These are phyloP conservation scores for Sisymbrium altissimum DNA, from an alignment of 345 rosid species.

Conservation along the genomic window DNA sequence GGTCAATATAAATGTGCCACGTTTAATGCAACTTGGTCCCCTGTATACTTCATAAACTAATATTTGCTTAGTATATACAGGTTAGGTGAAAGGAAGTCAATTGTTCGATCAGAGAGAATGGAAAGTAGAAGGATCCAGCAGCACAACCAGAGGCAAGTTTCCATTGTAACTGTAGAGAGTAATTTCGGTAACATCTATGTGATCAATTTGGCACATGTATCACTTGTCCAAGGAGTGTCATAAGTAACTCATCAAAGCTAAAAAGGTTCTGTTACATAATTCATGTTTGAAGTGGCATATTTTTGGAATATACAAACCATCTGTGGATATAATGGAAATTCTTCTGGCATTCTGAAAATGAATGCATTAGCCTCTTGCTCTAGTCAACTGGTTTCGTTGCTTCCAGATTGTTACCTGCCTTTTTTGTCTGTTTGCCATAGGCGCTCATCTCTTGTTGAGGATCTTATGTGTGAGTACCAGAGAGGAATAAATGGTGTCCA, in stretches of 20 bases:
- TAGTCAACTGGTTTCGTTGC: too few species aligned
- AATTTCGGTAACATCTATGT: slow-evolving; percentile 7
- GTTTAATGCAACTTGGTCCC: slow-evolving; percentile 21
- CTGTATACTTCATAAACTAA: background rate
- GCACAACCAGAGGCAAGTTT: slow-evolving; percentile 42
- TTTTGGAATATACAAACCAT: too few species aligned
- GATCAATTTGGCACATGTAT: slow-evolving; percentile 10
- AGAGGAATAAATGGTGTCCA: slow-evolving; percentile 40
- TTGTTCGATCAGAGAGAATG: slow-evolving; percentile 84
- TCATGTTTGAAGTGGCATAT: too few species aligned
- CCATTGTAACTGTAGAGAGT: background rate
- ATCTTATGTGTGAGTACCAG: slow-evolving; percentile 58
- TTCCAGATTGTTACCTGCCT: too few species aligned
- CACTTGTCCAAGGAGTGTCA: background rate
- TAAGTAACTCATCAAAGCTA: slow-evolving; percentile 19
- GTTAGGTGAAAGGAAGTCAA: slow-evolving; percentile 55
- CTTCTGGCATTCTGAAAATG: too few species aligned
- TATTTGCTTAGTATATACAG: slow-evolving; percentile 35
- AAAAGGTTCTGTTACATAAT: background rate
- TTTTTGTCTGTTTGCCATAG: slow-evolving; percentile 42
- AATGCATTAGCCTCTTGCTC: background rate
- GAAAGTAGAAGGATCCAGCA: slow-evolving; percentile 56
- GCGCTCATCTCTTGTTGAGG: slow-evolving; percentile 64
- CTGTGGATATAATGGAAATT: too few species aligned
- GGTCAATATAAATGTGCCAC: slow-evolving; percentile 42